Evolutionary conservation across 768 basidiomycete species (phyloP).

Genomic region (Agrocybe praecox): DNA sequence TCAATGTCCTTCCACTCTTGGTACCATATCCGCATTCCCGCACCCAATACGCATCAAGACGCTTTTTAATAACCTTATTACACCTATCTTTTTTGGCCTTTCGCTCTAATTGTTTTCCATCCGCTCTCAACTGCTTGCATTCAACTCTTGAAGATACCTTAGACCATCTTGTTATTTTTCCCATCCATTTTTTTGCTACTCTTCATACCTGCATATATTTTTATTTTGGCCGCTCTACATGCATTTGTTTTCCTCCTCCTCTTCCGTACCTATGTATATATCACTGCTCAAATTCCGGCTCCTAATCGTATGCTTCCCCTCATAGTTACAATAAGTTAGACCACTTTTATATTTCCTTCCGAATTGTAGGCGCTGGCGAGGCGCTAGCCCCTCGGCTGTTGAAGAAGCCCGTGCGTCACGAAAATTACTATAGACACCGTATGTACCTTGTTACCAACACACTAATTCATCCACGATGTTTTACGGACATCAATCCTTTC

Average conservation of each 20-base stretch:
- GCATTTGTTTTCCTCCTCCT: conserved; percentile 7
- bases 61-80: conserved; percentile 4
- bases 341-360: neutral
- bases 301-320: conserved; percentile 2
- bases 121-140: conserved; percentile 33
- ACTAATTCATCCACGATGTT: neutral
- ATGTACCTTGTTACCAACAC: neutral
- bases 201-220: conserved; percentile 22
- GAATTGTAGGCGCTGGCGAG: neutral
- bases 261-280: conserved; percentile 23
- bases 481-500: neutral
- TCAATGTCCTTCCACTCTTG: conserved; percentile 8
- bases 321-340: neutral
- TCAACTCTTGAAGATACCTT: conserved; percentile 19
- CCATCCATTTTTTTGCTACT: conserved; percentile 19
- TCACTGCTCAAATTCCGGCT: conserved; percentile 9
- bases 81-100: conserved; percentile 10
- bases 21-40: neutral
- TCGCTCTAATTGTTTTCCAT: conserved; percentile 37
- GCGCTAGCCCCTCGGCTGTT: neutral
- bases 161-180: conserved; percentile 23
- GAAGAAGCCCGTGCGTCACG: neutral
- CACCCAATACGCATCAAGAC: neutral
- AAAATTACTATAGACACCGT: neutral
- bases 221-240: conserved; percentile 19